Evolutionary conservation across 495 filamentous ascomycete genomes (phyloP), one percentile per base, ranked within the genome.

Genomic region (Aspergillus steynii): DNA sequence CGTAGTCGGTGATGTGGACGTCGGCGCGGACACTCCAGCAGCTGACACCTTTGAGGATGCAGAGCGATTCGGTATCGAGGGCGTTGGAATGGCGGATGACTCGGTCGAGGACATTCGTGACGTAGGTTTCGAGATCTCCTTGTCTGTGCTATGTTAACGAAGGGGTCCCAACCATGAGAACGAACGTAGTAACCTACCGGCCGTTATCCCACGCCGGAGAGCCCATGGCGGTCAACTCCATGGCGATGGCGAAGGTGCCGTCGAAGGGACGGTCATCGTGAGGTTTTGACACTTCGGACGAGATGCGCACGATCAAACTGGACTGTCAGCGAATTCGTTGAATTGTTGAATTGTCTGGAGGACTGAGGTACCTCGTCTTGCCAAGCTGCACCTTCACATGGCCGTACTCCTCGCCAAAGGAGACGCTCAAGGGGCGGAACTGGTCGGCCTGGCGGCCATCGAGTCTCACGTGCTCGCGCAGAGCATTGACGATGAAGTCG

Each of bases 51-150:
- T 95, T 92, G 27, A 98, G 75, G 14, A 99, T 90, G 71, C 95
- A 99, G 31, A 99, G 84, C 1, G 92, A 96, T 77, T 99, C 95
- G 29, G 92, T 96, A 70, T 97, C 93, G 28, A 99, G 82, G 9
- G 95, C 95, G 61, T 86, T 86, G 6, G 92, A 96, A 51, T 94
- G 91, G 29, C 96, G 94, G 61, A 99, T 86, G 15, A 96, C 88
- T 66, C 96, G 93, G 74, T 99, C 95, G 42, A 99, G 88, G 53
- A 93, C 81, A 45, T 93, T 88, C 9, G 93, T 90, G 49, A 97
- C 86, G 56, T 95, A 83, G 1, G 90, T 78, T 77, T 99, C 95
- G 42, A 86, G 83, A 54, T 93, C 89, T 55, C 86, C 90, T 57
- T 87, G 88, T 60, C 85, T 87, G 60, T 32, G 20, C 20, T 20